A percentile compares a stretch with the other conserved stretches of the same genome.
Conservation (phyloP, 352 stramenopile species). For the Pythium oligandrum region DNA sequence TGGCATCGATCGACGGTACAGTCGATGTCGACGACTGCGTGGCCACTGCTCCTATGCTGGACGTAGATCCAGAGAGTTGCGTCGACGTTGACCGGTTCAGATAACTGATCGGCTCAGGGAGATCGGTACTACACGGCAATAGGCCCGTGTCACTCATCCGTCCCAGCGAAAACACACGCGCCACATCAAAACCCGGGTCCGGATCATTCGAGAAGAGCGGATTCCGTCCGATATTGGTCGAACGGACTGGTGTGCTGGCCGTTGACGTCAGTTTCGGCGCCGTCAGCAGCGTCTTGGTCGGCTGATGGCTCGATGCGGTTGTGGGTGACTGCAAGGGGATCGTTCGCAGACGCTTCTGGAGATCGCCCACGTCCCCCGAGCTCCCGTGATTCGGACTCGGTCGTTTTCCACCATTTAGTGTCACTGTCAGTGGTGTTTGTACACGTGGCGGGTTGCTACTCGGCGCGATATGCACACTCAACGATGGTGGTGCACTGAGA, state of each 20-base stretch:
- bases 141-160: constrained; percentile 22
- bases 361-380: background rate
- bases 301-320: background rate
- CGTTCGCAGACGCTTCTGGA: constrained; percentile 16
- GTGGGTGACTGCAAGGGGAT: background rate
- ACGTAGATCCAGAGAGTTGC: too few species aligned
- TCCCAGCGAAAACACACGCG: constrained; percentile 17
- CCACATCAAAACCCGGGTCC: constrained; percentile 22
- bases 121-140: constrained; percentile 47
- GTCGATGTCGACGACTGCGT: background rate
- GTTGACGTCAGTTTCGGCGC: too few species aligned
- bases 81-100: constrained; percentile 11
- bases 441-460: constrained; percentile 1
- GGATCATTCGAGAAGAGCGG: constrained; percentile 57
- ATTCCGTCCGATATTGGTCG: constrained; percentile 21
- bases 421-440: constrained; percentile 38
- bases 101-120: constrained; percentile 66
- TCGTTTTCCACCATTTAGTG: constrained; percentile 27
- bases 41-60: too few species aligned
- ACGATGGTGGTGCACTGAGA: constrained; percentile 3
- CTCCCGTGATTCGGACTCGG: constrained; percentile 10
- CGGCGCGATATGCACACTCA: constrained; percentile 14
- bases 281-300: too few species aligned
- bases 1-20: constrained; percentile 1
- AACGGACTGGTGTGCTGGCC: constrained; percentile 1